Evolutionary conservation across 2,329 filamentous ascomycete species (phyloP).

Genomic region (Colletotrichum sp.): DNA sequence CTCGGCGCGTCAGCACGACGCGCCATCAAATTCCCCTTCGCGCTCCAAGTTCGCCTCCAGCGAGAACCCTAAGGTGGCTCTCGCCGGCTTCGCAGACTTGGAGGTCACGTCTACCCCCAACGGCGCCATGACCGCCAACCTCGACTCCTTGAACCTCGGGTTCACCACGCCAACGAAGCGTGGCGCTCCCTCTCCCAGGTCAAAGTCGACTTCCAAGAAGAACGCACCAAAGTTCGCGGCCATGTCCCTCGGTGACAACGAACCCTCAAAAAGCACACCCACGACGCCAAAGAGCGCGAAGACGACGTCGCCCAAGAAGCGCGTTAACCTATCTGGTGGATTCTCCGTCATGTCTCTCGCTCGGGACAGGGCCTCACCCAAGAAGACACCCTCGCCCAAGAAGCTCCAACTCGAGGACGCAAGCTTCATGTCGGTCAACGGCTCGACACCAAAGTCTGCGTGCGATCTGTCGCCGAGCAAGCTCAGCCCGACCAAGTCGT

Average conservation of each 20-base stretch:
- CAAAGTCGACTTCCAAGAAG: conserved; percentile 13
- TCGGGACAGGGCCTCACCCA: background rate
- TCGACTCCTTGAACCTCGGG: background rate
- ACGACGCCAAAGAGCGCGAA: background rate
- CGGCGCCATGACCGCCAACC: background rate
- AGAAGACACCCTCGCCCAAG: background rate
- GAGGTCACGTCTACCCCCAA: background rate
- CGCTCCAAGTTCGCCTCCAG: background rate
- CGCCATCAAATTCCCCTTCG: background rate
- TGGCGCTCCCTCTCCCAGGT: background rate
- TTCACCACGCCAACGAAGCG: conserved; percentile 16
- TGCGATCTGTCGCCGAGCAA: background rate
- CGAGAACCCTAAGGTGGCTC: background rate
- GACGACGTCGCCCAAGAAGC: background rate
- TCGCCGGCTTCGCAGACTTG: background rate
- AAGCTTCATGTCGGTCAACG: background rate
- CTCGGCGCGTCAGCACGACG: background rate
- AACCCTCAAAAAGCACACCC: background rate
- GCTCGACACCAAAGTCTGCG: background rate
- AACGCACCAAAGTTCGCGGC: background rate
- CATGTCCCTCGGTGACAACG: background rate
- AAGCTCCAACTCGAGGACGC: conserved; percentile 3
- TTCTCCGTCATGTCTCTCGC: background rate
- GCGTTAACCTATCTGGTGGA: background rate
- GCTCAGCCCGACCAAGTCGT: background rate